phyloP scores from a whole-genome alignment of 2,329 filamentous ascomycete species.

The Aspergillus jensenii region DNA sequence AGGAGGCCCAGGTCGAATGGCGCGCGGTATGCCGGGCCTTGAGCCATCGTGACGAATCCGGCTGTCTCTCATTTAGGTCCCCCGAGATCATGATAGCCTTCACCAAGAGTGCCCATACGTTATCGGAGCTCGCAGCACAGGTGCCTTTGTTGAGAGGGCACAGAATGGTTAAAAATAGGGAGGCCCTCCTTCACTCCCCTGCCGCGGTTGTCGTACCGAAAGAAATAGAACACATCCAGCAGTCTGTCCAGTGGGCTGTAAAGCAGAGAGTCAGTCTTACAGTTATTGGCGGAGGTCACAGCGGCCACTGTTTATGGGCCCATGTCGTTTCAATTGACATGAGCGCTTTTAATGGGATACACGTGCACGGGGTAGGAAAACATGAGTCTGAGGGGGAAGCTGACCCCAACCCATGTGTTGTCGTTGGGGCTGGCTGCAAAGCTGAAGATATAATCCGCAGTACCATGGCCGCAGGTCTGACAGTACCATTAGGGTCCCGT shows the following conservation, averaged over 20 bases:
- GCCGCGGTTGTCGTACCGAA: conserved; percentile 50
- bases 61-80: conserved; percentile 48
- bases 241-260: conserved; percentile 58
- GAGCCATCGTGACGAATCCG: conserved; percentile 40
- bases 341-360: conserved; percentile 53
- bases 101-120: conserved; percentile 44
- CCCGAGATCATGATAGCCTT: conserved; percentile 56
- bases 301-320: conserved; percentile 57
- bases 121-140: conserved; percentile 45
- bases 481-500: conserved; percentile 60
- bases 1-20: conserved; percentile 44
- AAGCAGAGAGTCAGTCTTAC: conserved; percentile 48
- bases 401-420: conserved; percentile 38
- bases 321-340: conserved; percentile 60
- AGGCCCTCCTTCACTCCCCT: conserved; percentile 49
- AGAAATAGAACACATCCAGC: conserved; percentile 51
- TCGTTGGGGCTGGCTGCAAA: conserved; percentile 57
- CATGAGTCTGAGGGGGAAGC: conserved; percentile 1
- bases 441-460: conserved; percentile 54
- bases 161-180: conserved; percentile 38
- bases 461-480: conserved; percentile 50
- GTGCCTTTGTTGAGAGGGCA: conserved; percentile 36
- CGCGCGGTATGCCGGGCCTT: conserved; percentile 54
- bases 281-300: conserved; percentile 60
- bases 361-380: conserved; percentile 21